These are phyloP conservation scores for Alopecurus myosuroides DNA, from an alignment of 176 grass and related monocot species.

Conservation along the genomic window DNA sequence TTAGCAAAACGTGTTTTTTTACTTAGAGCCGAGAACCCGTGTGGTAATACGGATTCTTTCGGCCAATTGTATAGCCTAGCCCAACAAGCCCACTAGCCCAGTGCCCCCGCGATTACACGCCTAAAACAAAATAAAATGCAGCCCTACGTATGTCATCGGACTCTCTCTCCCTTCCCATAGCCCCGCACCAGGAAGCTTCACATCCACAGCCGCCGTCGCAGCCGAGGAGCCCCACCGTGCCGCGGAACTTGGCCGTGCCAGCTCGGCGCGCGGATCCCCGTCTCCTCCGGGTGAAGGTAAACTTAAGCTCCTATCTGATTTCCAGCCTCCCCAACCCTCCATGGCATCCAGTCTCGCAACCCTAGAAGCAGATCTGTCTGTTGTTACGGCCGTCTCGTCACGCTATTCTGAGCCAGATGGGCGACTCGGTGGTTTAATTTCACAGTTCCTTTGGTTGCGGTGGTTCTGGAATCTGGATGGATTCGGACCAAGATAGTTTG, in stretches of 20 bases:
- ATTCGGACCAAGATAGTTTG: background rate
- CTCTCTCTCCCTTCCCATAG: background rate
- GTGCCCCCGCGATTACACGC: background rate
- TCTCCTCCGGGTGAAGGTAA: constrained; percentile 10
- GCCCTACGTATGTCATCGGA: background rate
- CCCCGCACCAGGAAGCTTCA: background rate
- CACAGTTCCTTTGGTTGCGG: background rate
- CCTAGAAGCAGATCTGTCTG: background rate
- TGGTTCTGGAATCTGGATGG: background rate
- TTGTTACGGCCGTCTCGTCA: background rate
- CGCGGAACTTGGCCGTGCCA: background rate
- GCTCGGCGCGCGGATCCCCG: background rate
- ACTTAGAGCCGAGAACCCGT: no score
- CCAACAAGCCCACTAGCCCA: background rate
- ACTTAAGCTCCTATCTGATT: background rate
- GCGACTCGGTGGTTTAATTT: background rate
- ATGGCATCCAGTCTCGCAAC: background rate
- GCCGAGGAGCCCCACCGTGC: background rate
- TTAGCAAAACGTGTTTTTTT: no score
- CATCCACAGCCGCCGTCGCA: background rate
- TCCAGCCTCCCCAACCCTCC: background rate
- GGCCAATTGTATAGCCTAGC: background rate
- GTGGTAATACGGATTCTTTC: background rate
- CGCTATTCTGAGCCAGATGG: background rate
- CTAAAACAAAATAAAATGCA: background rate